Base-by-base conservation (phyloP, 2,329 filamentous ascomycete genomes). In the Fusarium sororula region DNA sequence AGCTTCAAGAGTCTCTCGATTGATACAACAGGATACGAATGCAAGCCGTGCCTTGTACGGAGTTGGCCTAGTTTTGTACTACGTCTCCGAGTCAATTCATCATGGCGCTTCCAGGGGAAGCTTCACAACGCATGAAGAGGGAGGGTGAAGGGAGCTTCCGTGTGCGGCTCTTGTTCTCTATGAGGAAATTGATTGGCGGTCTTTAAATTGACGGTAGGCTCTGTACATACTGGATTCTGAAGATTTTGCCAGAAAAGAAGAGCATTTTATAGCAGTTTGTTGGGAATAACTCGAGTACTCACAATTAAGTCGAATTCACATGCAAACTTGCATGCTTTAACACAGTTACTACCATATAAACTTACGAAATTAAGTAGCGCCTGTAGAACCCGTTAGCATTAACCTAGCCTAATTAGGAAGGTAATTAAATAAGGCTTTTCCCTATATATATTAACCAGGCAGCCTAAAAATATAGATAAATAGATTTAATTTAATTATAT, bases 31-130 rank as follows among this genome's bases (percentile, higher is more conserved):
- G 30, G 38, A 64, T 53, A 70, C 66, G 67, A 70, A 48, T 39
- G 32, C 45, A 62, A 66, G 47, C 39, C 50, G 42, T 50, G 39
- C 30, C 66, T 70, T 73, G 57, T 41, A 74, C 62, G 64, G 62
- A 68, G 42, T 55, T 60, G 59, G 72, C 44, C 72, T 74, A 74
- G 72, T 69, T 60, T 66, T 53, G 41, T 48, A 72, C 53, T 47
- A 72, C 54, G 41, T 58, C 62, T 68, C 35, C 24, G 63, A 68
- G 61, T 50, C 47, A 59, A 71, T 57, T 39, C 45, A 63, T 61
- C 60, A 55, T 38, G 64, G 68, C 66, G 39, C 30, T 32, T 44
- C 67, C 56, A 66, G 62, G 67, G 68, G 57, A 58, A 71, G 68
- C 68, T 71, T 71, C 51, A 32, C 62, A 63, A 47, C 30, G 41